Conservation (phyloP, 148 eudicot species). For the Selenicereus undatus region DNA sequence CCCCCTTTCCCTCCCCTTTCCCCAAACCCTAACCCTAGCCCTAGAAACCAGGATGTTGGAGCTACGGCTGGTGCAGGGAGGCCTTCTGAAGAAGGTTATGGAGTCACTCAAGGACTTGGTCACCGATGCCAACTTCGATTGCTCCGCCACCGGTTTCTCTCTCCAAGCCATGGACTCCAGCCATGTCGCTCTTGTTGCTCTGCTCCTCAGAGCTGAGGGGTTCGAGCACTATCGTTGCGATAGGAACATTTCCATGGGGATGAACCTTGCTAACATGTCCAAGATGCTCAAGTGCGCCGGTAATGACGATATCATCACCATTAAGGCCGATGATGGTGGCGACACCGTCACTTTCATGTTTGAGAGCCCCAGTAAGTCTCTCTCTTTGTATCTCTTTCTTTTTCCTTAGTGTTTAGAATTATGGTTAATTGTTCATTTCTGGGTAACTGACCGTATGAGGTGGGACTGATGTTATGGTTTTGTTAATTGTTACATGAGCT, state of each 20-base stretch:
- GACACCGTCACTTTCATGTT: constrained; percentile 97
- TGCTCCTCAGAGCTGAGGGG: constrained; percentile 79
- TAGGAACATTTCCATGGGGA: constrained; percentile 79
- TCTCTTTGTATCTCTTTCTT: background rate
- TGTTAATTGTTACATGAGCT: background rate
- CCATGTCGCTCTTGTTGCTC: constrained; percentile 89
- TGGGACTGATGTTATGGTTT: background rate
- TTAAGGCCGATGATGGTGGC: constrained; percentile 90
- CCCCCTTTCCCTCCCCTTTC: background rate
- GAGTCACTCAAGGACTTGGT: constrained; percentile 84
- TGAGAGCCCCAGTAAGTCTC: constrained; percentile 74
- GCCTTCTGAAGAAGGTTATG: constrained; percentile 76
- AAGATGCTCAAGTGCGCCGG: constrained; percentile 94
- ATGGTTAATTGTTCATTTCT: background rate
- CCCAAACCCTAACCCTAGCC: constrained; percentile 40
- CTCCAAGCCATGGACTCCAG: constrained; percentile 95
- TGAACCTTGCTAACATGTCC: constrained; percentile 77
- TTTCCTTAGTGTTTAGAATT: background rate
- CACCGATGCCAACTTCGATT: constrained; percentile 87
- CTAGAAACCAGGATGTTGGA: constrained; percentile 54
- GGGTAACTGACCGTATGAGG: background rate
- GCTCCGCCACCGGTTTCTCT: constrained; percentile 83
- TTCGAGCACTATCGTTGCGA: constrained; percentile 94
- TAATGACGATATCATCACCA: constrained; percentile 84
- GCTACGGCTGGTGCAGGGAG: constrained; percentile 72